Conservation (phyloP, 2,329 filamentous ascomycete genomes). For the Neofusicoccum sp. region DNA sequence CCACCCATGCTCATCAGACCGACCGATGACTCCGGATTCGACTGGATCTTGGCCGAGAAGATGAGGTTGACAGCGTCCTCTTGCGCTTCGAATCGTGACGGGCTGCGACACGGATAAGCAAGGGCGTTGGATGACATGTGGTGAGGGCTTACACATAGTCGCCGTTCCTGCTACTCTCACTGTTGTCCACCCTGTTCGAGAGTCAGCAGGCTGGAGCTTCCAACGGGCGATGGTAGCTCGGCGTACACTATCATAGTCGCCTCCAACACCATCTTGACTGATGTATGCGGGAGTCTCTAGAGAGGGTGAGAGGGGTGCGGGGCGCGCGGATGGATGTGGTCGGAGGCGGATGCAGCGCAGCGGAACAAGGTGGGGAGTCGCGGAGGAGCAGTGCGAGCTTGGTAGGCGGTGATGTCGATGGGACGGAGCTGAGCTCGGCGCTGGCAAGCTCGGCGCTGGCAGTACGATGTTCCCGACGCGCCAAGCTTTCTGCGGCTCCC, state of each 20-base stretch:
- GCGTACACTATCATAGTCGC: slow-evolving; percentile 90
- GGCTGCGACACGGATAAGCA: slow-evolving; percentile 50
- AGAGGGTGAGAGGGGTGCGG: not conserved
- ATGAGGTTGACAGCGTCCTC: slow-evolving; percentile 91
- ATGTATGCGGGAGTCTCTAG: slow-evolving; percentile 17
- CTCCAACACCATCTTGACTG: slow-evolving; percentile 89
- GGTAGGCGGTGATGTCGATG: slow-evolving; percentile 13
- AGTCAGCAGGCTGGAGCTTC: slow-evolving; percentile 24
- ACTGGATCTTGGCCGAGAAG: slow-evolving; percentile 92
- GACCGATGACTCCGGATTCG: slow-evolving; percentile 94
- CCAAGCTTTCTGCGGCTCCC: slow-evolving; percentile 15
- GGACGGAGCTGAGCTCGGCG: not conserved
- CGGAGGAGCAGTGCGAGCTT: slow-evolving; percentile 1
- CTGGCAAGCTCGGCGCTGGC: slow-evolving; percentile 10
- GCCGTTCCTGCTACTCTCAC: slow-evolving; percentile 96
- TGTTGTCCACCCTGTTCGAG: slow-evolving; percentile 79
- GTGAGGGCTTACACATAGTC: slow-evolving; percentile 65
- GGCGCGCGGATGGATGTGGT: not conserved
- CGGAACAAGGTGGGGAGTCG: not conserved
- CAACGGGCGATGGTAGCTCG: slow-evolving; percentile 15
- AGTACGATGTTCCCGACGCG: slow-evolving; percentile 6
- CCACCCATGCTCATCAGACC: slow-evolving; percentile 99
- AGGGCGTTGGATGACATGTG: slow-evolving; percentile 19
- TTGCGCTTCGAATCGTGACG: slow-evolving; percentile 94
- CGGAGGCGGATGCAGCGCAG: not conserved